A percentile compares a stretch with the other conserved stretches of the same genome.
Evolutionary conservation across 352 stramenopile species (phyloP).

Genomic region (Globisporangium nunn): DNA sequence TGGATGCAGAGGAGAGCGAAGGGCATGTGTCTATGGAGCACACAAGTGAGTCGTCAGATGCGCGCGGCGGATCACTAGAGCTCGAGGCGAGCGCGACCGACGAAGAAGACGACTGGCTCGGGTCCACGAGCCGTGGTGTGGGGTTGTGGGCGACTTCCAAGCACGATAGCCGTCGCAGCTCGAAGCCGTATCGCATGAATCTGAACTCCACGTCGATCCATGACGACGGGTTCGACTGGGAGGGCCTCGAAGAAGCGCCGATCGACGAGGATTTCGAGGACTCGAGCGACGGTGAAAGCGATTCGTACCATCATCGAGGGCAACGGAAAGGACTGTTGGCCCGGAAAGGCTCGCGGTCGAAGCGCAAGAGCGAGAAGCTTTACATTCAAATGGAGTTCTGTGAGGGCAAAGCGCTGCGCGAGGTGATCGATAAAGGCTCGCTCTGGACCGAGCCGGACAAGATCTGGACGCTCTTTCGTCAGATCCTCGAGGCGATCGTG

Average conservation of each 20-base stretch:
- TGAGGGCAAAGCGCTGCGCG: constrained; percentile 87
- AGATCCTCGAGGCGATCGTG: constrained; percentile 92
- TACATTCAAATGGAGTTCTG: constrained; percentile 97
- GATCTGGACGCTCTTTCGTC: constrained; percentile 92
- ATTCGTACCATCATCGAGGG: constrained; percentile 1
- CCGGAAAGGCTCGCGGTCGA: neutral
- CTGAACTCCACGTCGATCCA: constrained; percentile 12
- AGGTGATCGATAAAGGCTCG: constrained; percentile 90
- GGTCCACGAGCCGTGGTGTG: constrained; percentile 53
- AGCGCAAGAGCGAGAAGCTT: constrained; percentile 64
- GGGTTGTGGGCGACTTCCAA: constrained; percentile 66
- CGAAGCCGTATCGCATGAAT: constrained; percentile 16
- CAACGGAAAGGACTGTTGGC: constrained; percentile 6
- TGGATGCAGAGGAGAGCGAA: constrained; percentile 27
- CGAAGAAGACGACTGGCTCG: constrained; percentile 77
- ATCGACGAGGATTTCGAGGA: constrained; percentile 22
- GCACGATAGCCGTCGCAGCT: constrained; percentile 39
- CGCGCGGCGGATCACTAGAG: constrained; percentile 22
- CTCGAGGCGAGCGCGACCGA: constrained; percentile 29
- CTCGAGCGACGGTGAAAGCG: constrained; percentile 18
- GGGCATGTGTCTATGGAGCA: constrained; percentile 19
- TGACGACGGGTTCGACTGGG: constrained; percentile 71
- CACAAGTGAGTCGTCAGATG: constrained; percentile 21
- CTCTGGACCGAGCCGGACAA: constrained; percentile 82
- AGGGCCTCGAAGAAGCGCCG: constrained; percentile 47